Base-by-base conservation (phyloP, 1,284 basidiomycete species). In the Thelephora terrestris region DNA sequence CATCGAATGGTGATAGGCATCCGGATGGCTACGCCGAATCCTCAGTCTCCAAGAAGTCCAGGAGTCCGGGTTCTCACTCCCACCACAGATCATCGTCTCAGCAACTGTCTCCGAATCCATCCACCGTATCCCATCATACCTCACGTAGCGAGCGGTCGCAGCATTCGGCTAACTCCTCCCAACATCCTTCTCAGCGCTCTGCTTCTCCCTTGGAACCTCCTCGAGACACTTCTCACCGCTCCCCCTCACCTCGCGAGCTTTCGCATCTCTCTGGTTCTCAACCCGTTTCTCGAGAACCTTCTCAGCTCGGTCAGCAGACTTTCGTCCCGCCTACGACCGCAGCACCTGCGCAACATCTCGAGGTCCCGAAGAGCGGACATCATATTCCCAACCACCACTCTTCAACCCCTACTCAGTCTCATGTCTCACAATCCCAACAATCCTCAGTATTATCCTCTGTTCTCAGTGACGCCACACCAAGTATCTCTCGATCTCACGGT, bases 151-250 rank as follows among this genome's bases (percentile, higher is more conserved):
- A 32, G 3, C 29, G 29, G 14, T 32, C 29, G 9, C 29, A 32
- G 29, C 29, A 32, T 12, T 32, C 29, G 12, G 52, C 59, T 2
- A 56, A 52, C 6, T 59, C 62, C 1, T 57, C 62, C 14, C 52
- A 51, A n/a, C 51, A 52, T 14, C 52, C 53, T 7, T 52, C 55
- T 16, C 45, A 50, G 55, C 16, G 46, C 47, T 34, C 47, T 14
- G 48, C 56, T 5, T 50, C 56, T n/a, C 65, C 64, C 5, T 59
- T 61, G 14, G 59, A 57, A 7, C 62, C 63, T 6, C 65, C 64
- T 12, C 61, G 59, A 27, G 55, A 59, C 44, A 51, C 53, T 1
- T 53, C 47, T 50, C 44, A 47, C 2, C 47, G 44, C 37, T 52
- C 24, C 38, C 50, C 53, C 35, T 50, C 51, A 54, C 51, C 47